phyloP scores from a whole-genome alignment of 1,284 basidiomycete genomes.

The Cutaneotrichosporon cutaneum region DNA sequence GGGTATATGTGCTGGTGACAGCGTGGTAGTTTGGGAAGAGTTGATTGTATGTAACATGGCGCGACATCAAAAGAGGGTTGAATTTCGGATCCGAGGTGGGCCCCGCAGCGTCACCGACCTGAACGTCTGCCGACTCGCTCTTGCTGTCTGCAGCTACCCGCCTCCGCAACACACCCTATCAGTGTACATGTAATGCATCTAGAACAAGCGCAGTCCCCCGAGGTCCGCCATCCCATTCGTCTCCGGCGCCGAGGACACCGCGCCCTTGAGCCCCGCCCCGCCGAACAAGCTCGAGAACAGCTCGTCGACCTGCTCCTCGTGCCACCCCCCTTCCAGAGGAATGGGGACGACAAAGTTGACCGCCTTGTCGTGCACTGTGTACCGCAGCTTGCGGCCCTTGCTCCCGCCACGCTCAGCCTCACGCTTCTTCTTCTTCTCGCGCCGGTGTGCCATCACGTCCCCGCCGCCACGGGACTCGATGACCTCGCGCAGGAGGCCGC shows the following conservation, averaged over 20 bases:
- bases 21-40: neutral
- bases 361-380: constrained; percentile 87
- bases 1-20: too few relatives aligned
- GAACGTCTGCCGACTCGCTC: neutral
- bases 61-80: neutral
- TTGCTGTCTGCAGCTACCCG: neutral
- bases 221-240: constrained; percentile 14
- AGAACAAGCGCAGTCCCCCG: constrained; percentile 23
- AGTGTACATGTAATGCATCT: constrained; percentile 4
- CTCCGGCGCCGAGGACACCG: constrained; percentile 8
- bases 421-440: constrained; percentile 66
- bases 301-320: constrained; percentile 90
- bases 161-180: neutral
- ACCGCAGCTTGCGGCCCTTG: constrained; percentile 83
- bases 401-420: constrained; percentile 88
- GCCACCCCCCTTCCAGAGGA: constrained; percentile 65
- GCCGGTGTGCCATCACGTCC: constrained; percentile 39
- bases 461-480: constrained; percentile 61
- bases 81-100: constrained; percentile 18
- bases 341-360: constrained; percentile 93
- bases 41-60: neutral
- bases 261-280: constrained; percentile 28
- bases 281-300: constrained; percentile 82
- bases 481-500: constrained; percentile 80
- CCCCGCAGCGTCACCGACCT: constrained; percentile 8